These are phyloP conservation scores for Astragalus membranaceus DNA, from an alignment of 306 rosid genomes.

Conservation along the genomic window DNA sequence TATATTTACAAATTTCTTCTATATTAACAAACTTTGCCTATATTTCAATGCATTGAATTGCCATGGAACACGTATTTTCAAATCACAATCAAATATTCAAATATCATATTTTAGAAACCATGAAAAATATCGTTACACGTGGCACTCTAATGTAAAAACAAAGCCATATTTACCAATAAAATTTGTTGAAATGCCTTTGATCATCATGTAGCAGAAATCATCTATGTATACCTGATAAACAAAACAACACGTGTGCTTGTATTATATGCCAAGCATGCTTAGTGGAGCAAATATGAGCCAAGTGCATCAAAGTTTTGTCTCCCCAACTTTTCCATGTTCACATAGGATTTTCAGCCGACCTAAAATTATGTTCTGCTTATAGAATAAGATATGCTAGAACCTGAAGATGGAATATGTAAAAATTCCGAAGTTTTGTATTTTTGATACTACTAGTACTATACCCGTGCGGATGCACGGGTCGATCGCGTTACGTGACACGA, in stretches of 20 bases:
- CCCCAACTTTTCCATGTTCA: constrained; percentile 27
- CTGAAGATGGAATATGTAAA: neutral
- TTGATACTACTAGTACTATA: neutral
- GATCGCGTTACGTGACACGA: too few relatives aligned
- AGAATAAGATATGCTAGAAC: neutral
- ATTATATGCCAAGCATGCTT: constrained; percentile 18
- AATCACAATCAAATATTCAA: neutral
- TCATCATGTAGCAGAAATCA: neutral
- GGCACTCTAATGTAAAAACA: neutral
- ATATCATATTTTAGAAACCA: neutral
- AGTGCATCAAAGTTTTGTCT: constrained; percentile 10
- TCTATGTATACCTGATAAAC: neutral
- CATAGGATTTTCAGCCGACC: constrained; percentile 21
- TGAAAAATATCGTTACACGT: neutral
- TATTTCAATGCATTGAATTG: neutral
- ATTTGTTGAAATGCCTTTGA: neutral
- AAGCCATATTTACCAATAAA: neutral
- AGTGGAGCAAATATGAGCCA: constrained; percentile 37
- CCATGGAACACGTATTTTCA: neutral
- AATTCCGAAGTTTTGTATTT: neutral
- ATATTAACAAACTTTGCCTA: neutral
- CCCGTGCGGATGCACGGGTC: too few relatives aligned
- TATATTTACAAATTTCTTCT: neutral
- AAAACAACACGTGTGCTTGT: constrained; percentile 28
- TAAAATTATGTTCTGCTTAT: constrained; percentile 2